These are phyloP conservation scores for Cystobasidium ongulense DNA, from an alignment of 768 basidiomycete species.

Conservation along the genomic window DNA sequence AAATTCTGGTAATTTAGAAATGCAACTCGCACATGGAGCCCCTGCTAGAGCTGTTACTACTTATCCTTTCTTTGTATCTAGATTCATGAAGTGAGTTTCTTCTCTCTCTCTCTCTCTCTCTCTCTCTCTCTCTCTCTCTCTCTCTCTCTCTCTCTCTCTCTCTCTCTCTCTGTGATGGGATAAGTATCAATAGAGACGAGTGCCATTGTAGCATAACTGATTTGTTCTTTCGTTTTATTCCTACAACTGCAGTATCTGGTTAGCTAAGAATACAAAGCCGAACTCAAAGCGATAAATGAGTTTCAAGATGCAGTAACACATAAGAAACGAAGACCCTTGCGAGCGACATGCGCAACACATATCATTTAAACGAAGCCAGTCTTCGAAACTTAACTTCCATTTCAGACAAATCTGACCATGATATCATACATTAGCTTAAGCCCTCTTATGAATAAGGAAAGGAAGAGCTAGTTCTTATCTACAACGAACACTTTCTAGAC, in stretches of 20 bases:
- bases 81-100: conserved; percentile 5
- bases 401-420: no score
- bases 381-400: no score
- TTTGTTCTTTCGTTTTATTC: neutral
- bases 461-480: no score
- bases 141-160: no score
- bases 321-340: no score
- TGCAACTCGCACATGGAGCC: neutral
- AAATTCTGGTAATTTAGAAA: neutral
- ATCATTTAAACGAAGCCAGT: no score
- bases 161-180: neutral
- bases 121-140: neutral
- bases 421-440: no score
- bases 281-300: neutral
- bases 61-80: conserved; percentile 13
- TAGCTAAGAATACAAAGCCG: conserved; percentile 7
- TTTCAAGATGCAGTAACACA: no score
- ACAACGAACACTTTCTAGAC: no score
- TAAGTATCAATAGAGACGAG: neutral
- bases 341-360: no score
- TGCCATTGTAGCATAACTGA: neutral
- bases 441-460: no score
- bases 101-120: neutral
- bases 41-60: conserved; percentile 16
- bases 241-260: neutral